Evolutionary conservation across 192 early-diverging fungal genomes (phyloP), one percentile per base, ranked within the genome.

Genomic region (Backusella australiensis): DNA sequence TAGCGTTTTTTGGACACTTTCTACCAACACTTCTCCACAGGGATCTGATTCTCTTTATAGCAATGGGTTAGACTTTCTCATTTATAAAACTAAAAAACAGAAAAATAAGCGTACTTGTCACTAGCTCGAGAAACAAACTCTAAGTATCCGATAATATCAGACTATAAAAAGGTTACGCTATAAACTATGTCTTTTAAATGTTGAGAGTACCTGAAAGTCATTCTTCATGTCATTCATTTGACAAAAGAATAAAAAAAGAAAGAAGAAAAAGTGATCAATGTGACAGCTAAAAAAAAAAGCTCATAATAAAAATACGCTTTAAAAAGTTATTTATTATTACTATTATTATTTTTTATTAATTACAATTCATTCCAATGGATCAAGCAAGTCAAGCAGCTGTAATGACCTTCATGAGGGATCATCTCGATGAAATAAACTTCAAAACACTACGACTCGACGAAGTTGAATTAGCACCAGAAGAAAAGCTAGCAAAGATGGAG

Each of bases 371-470:
- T 19, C 42, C 39, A 14, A 75, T 80, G 75, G 59, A 76, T 23
- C 23, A 56, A 49, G 34, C 32, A 11, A 53, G 32, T 36, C 39
- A 52, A 56, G 15, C 36, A 36, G 34, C 7, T 21, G 76, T 81
- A 29, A 42, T 81, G 23, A 34, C 14, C 34, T 82, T 75, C 68
- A 53, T 81, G 49, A 7, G 72, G 63, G 19, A 41, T 41, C 56
- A 83, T 69, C 49, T 83, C 38, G 69, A 78, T 69, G 17, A 69
- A 36, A 80, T 83, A 59, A 70, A 59, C 41, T 85, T 78, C 70
- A 85, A 85, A 68, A 76, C 79, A 15, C 38, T 85, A 35, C 44
- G 74, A 36, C 72, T 46, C 2, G 69, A 76, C 35, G 84, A 85
- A 73, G 8, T 32, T 15, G 84, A 85, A 59, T 19, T 34, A 17